Evolutionary conservation across 2,329 filamentous ascomycete genomes (phyloP).

Genomic region (Basipetospora chlamydospora): DNA sequence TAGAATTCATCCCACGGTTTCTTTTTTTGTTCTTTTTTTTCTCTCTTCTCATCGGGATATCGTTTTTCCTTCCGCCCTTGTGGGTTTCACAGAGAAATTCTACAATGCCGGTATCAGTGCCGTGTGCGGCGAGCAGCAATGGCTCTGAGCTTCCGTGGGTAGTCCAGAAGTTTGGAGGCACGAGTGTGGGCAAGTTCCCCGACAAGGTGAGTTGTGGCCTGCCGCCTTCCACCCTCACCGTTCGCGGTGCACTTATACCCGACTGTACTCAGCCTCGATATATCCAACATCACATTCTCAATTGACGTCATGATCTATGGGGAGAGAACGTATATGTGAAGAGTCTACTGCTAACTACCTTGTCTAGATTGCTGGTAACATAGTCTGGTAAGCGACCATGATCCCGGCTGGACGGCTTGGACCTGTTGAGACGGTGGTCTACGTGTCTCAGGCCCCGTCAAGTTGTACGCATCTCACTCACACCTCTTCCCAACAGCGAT

Average conservation of each 20-base stretch:
- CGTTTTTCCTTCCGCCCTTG: no score
- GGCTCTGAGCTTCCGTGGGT: slow-evolving; percentile 44
- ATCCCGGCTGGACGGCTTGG: background rate
- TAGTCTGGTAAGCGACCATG: slow-evolving; percentile 22
- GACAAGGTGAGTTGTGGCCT: slow-evolving; percentile 38
- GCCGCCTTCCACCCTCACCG: no score
- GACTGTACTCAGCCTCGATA: background rate
- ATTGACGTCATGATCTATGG: no score
- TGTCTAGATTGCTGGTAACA: slow-evolving; percentile 26
- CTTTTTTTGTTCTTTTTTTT: no score
- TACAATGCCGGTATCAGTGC: no score
- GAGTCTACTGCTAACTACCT: no score
- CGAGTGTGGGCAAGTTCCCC: slow-evolving; percentile 88
- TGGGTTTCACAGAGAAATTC: no score
- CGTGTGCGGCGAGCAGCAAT: no score
- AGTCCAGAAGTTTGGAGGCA: slow-evolving; percentile 91
- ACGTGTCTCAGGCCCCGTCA: background rate
- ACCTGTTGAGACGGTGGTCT: background rate
- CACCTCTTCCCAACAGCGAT: slow-evolving; percentile 7
- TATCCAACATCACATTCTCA: no score
- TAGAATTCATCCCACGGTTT: no score
- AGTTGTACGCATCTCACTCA: background rate
- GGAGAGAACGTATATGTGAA: no score
- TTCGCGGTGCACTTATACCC: background rate
- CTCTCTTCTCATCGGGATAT: no score